A percentile compares a stretch with the other conserved stretches of the same genome.
phyloP scores from a whole-genome alignment of 108 stramenopile genomes.

The Stephanodiscus minutulus region DNA sequence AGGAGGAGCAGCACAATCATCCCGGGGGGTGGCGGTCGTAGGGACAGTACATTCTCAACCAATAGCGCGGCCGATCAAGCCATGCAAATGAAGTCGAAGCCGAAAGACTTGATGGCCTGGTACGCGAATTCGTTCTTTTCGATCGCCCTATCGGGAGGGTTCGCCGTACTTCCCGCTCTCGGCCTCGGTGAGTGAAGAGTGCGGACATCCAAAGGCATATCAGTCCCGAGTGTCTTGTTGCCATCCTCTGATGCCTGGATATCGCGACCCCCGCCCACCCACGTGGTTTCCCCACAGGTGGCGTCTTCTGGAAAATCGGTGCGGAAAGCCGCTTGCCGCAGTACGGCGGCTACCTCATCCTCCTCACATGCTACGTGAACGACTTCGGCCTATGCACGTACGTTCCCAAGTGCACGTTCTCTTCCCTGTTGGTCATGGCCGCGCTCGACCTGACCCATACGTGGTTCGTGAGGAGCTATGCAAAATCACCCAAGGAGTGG shows the following conservation, averaged over 20 bases:
- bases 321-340: constrained; percentile 57
- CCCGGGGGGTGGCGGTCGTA: no score
- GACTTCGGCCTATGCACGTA: constrained; percentile 63
- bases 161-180: constrained; percentile 57
- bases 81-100: constrained; percentile 7
- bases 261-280: no score
- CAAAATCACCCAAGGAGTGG: constrained; percentile 65
- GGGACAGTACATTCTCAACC: no score
- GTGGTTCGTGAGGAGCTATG: constrained; percentile 62
- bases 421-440: constrained; percentile 65
- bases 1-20: no score
- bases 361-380: constrained; percentile 58
- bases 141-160: constrained; percentile 46
- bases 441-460: constrained; percentile 55
- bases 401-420: constrained; percentile 76
- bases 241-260: not conserved
- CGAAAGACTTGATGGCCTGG: constrained; percentile 41
- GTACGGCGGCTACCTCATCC: constrained; percentile 47
- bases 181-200: constrained; percentile 18
- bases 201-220: constrained; percentile 20
- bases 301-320: constrained; percentile 64
- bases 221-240: not conserved
- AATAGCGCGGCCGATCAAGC: no score
- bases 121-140: constrained; percentile 58
- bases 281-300: constrained; percentile 3